These are phyloP conservation scores for Sarcocystis neurona DNA, from an alignment of 169 alveolate genomes.

Conservation along the genomic window DNA sequence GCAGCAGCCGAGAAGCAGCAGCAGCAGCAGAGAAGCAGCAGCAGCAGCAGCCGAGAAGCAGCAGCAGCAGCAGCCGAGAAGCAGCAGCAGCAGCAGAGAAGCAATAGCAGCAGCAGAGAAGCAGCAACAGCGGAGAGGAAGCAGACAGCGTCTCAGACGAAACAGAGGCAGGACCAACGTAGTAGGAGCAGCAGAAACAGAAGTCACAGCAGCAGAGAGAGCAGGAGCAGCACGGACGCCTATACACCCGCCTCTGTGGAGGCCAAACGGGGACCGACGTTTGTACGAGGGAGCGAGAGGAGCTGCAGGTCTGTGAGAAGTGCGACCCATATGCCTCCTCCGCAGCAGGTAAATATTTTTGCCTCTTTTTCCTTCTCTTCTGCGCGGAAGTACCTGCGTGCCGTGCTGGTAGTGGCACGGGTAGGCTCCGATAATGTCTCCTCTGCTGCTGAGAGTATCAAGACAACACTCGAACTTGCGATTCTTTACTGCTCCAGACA, in stretches of 20 bases:
- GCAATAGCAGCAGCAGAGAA: too few relatives aligned
- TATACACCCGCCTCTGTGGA: not conserved
- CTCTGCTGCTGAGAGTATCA: constrained; percentile 8
- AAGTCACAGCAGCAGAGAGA: not conserved
- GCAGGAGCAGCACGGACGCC: not conserved
- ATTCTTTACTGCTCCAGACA: constrained; percentile 33
- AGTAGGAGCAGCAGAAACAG: constrained; percentile 12
- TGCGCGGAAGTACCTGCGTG: constrained; percentile 9
- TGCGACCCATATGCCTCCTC: not conserved
- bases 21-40: too few relatives aligned
- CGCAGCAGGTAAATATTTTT: not conserved
- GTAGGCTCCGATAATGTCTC: constrained; percentile 34
- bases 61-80: too few relatives aligned
- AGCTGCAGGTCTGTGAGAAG: not conserved
- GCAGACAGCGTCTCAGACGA: too few relatives aligned
- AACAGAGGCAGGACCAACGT: too few relatives aligned
- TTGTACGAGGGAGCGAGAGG: not conserved
- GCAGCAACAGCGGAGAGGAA: too few relatives aligned
- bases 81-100: too few relatives aligned
- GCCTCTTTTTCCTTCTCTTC: not conserved
- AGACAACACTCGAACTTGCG: not conserved
- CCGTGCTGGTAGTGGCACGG: constrained; percentile 56
- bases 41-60: too few relatives aligned
- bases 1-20: too few relatives aligned
- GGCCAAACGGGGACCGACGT: not conserved